Evolutionary conservation across 1,139 yeast genomes (phyloP), one percentile per base, ranked within the genome.

Genomic region (Lodderomyces margitis): DNA sequence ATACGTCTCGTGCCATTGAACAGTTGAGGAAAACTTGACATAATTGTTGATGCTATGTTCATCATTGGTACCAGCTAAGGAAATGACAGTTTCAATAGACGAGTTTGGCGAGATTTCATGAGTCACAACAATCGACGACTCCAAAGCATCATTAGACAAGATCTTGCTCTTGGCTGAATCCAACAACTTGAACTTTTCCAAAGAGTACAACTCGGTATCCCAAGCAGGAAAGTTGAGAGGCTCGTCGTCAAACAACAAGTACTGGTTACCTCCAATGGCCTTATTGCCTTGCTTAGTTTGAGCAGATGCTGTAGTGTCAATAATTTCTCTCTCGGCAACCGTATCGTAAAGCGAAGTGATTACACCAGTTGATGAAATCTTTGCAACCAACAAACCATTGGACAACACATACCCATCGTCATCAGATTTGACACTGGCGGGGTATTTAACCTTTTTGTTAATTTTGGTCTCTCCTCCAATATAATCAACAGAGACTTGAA

Each of bases 151-250:
- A 31, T 71, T 64, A 40, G 73, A 74, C 32, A 75, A 66, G 21
- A 86, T 69, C 19, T 74, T 67, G 16, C 82, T 75, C 34, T 62
- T 60, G 62, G 77, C 58, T 68, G 54, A 50, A 7, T 53, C 49
- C 46, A 73, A 55, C 49, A 82, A 80, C 43, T 70, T 68, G 57
- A 76, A 80, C 50, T 83, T 86, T 51, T 83, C 85, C 49, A 86
- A 74, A 0, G 95, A 84, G 59, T 79, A 92, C 46, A 89, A 73
- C 58, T 92, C 98, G 0, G 98, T 91, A 59, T 92, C 98, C 98
- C 98, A 92, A 2, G 98, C 98, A 38, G 91, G 96, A 80, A 83
- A 91, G 45, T 76, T 82, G 55, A 88, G 68, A 10, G 98, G 98
- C 49, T 88, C 87, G 60, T 92, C 98, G 50, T 89, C 92, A 55